Percentiles rank a stretch among this genome's conserved stretches.
Evolutionary conservation across 1,139 yeast species (phyloP).

Genomic region (Cylindricascospora bacillispora): DNA sequence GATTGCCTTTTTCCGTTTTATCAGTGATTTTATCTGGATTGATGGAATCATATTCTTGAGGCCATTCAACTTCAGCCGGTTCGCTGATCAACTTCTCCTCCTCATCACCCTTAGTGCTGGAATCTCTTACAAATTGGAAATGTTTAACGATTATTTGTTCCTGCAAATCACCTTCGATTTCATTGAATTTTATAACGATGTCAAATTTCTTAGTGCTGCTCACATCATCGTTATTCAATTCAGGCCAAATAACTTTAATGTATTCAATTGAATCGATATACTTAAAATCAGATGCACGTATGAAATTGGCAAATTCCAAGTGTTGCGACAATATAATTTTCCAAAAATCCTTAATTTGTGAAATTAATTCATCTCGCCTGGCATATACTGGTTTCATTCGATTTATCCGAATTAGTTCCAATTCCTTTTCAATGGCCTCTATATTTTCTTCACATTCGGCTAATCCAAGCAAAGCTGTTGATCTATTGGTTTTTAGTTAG

Average conservation of each 20-base stretch:
- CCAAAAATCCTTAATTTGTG: constrained; percentile 57
- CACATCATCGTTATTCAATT: not conserved
- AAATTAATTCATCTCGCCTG: constrained; percentile 35
- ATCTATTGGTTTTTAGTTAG: too few relatives aligned
- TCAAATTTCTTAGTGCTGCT: constrained; percentile 31
- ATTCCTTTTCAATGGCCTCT: constrained; percentile 43
- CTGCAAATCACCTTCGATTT: constrained; percentile 30
- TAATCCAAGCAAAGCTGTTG: constrained; percentile 28
- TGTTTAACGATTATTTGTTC: constrained; percentile 42
- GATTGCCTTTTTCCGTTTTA: constrained; percentile 37
- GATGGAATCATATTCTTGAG: constrained; percentile 37
- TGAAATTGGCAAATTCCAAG: constrained; percentile 61
- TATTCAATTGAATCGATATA: constrained; percentile 49
- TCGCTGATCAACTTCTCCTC: constrained; percentile 36
- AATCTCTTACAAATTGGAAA: constrained; percentile 32
- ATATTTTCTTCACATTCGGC: constrained; percentile 46
- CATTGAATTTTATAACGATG: constrained; percentile 41
- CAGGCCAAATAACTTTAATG: constrained; percentile 37
- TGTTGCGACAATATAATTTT: constrained; percentile 63
- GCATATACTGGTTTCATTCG: constrained; percentile 39
- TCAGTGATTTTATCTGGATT: constrained; percentile 39
- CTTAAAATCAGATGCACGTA: constrained; percentile 54
- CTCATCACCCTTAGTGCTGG: constrained; percentile 8
- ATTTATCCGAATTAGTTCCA: constrained; percentile 36
- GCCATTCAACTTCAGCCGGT: constrained; percentile 46